These are phyloP conservation scores for Penicillium sp. DNA, from an alignment of 2,329 filamentous ascomycete genomes.

Conservation along the genomic window DNA sequence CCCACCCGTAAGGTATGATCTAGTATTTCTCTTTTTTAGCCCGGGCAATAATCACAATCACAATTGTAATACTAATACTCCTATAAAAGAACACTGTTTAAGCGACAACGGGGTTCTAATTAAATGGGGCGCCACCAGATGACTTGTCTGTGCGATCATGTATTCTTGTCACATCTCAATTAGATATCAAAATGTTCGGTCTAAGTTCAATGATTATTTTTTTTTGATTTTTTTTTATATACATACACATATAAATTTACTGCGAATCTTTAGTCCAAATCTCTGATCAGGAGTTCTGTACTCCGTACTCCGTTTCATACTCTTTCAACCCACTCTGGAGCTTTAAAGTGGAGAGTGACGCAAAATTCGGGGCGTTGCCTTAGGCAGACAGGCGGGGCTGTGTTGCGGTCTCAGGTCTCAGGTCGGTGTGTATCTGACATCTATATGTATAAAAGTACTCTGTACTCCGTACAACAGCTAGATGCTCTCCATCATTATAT, in stretches of 20 bases:
- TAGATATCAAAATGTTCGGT: neutral
- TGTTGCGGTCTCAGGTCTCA: neutral
- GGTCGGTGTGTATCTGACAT: neutral
- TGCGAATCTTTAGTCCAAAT: neutral
- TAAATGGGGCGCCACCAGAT: neutral
- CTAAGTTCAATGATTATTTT: neutral
- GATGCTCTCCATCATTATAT: neutral
- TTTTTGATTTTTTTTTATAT: neutral
- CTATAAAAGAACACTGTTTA: neutral
- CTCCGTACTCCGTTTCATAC: conserved; percentile 10
- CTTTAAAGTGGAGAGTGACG: conserved; percentile 26
- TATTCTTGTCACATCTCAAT: neutral
- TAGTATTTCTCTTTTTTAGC: neutral
- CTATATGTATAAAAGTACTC: neutral
- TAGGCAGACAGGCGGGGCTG: conserved; percentile 4
- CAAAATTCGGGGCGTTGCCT: conserved; percentile 8
- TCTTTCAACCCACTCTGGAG: conserved; percentile 16
- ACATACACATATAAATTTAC: neutral
- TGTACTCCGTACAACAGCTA: neutral
- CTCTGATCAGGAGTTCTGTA: conserved; percentile 4
- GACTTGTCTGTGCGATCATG: neutral
- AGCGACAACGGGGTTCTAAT: neutral
- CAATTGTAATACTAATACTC: neutral
- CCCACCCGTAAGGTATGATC: neutral
- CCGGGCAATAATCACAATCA: neutral